Evolutionary conservation across 2,329 filamentous ascomycete genomes (phyloP), one percentile per base, ranked within the genome.

Genomic region (Hymenoscyphus scutula): DNA sequence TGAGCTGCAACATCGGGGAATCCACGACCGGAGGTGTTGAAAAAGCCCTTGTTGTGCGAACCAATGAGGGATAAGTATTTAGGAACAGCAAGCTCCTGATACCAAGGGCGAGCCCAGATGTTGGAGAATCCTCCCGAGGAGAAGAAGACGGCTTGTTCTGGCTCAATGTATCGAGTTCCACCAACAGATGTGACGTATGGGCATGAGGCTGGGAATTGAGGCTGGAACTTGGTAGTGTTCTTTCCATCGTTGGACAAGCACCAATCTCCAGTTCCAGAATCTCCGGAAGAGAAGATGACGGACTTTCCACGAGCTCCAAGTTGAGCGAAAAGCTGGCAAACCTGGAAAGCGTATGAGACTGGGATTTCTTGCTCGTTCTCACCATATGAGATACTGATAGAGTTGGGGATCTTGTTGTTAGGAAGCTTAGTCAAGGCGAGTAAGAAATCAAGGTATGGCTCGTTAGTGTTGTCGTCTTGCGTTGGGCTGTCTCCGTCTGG

Each of bases 391-490:
- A 84, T 79, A 55, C 81, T 82, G 13, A 87, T 77, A 1, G 86
- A 80, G 58, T 84, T 82, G 0, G 85, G 84, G 15, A 86, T 69
- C 23, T 78, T 72, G 7, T 74, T 71, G 54, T 84, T 80, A 0
- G 87, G 86, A 1, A 89, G 76, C 8, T 77, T 71, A 0, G 74
- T 71, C 65, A 83, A 81, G 2, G 76, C 74, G 0, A 86, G 78
- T 1, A 88, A 73, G 77, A 64, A 89, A 17, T 78, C 78, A 1
- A 89, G 76, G 73, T 89, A 89, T 0, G 86, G 86, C 76, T 90
- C 88, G 73, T 89, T 90, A 66, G 79, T 80, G 72, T 86, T 81
- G 72, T 77, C 38, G 66, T 70, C 30, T 60, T 30, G 54, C 68
- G 76, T 25, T 77, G 77, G 1, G 75, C 77, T 57, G 67, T 72